phyloP scores from a whole-genome alignment of 805 yeast species.

The Suhomyces sp. region DNA sequence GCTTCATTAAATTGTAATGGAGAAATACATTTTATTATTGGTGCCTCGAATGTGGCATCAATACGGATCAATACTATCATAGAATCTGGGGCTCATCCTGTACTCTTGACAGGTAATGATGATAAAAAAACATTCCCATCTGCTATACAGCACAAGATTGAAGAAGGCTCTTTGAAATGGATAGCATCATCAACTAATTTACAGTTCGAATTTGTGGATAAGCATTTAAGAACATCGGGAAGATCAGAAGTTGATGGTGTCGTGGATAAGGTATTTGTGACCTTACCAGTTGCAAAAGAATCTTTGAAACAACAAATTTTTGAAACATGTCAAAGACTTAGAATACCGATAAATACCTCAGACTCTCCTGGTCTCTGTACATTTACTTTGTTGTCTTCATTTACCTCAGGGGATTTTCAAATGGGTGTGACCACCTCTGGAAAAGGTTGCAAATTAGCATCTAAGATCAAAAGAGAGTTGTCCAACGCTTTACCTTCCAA shows the following conservation, averaged over 20 bases:
- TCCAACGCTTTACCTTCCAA: conserved; percentile 64
- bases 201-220: conserved; percentile 32
- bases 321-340: conserved; percentile 50
- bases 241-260: conserved; percentile 58
- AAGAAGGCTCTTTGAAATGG: conserved; percentile 25
- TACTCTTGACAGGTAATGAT: conserved; percentile 41
- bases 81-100: conserved; percentile 55
- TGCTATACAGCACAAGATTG: conserved; percentile 22
- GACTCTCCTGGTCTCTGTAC: conserved; percentile 73
- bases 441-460: conserved; percentile 85
- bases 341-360: conserved; percentile 82
- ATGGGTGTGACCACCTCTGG: conserved; percentile 84
- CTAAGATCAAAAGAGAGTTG: conserved; percentile 73
- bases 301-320: conserved; percentile 43
- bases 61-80: conserved; percentile 49
- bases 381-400: conserved; percentile 73
- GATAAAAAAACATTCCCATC: conserved; percentile 20
- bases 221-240: conserved; percentile 52
- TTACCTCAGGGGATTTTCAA: conserved; percentile 70
- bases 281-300: conserved; percentile 33
- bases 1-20: conserved; percentile 45
- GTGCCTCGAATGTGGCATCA: conserved; percentile 46
- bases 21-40: conserved; percentile 60
- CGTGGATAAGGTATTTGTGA: conserved; percentile 77
- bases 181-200: conserved; percentile 25